phyloP scores from a whole-genome alignment of 495 filamentous ascomycete genomes.

The Neurospora sp. region DNA sequence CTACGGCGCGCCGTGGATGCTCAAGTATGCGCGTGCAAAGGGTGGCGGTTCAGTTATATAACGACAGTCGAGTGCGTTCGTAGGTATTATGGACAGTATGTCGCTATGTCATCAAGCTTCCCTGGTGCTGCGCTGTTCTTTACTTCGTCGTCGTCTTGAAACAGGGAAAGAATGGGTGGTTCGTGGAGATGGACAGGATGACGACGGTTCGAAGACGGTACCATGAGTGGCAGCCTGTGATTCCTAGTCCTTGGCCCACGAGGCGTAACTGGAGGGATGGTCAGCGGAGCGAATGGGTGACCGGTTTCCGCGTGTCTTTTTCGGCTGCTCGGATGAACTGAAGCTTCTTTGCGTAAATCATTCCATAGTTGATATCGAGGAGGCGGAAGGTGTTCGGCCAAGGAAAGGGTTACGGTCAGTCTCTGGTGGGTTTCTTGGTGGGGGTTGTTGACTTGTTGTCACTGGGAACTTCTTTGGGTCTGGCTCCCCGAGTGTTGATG shows the following conservation, averaged over 20 bases:
- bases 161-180: not conserved
- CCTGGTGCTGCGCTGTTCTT: not conserved
- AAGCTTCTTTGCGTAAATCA: not conserved
- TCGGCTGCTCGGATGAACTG: not conserved
- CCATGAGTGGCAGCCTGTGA: not conserved
- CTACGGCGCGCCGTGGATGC: not conserved
- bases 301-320: not conserved
- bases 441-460: not conserved
- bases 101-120: not conserved
- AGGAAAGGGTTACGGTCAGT: not conserved
- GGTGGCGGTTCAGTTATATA: not conserved
- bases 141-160: not conserved
- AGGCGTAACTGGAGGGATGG: not conserved
- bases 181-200: not conserved
- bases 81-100: not conserved
- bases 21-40: not conserved
- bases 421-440: not conserved
- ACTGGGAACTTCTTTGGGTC: not conserved
- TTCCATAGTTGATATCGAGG: not conserved
- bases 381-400: not conserved
- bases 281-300: not conserved
- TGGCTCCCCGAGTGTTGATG: not conserved
- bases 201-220: not conserved
- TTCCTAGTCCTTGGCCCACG: not conserved
- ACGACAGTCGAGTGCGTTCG: not conserved